These are phyloP conservation scores for Martensiomyces pterosporus DNA, from an alignment of 192 early-diverging fungal genomes.

Conservation along the genomic window DNA sequence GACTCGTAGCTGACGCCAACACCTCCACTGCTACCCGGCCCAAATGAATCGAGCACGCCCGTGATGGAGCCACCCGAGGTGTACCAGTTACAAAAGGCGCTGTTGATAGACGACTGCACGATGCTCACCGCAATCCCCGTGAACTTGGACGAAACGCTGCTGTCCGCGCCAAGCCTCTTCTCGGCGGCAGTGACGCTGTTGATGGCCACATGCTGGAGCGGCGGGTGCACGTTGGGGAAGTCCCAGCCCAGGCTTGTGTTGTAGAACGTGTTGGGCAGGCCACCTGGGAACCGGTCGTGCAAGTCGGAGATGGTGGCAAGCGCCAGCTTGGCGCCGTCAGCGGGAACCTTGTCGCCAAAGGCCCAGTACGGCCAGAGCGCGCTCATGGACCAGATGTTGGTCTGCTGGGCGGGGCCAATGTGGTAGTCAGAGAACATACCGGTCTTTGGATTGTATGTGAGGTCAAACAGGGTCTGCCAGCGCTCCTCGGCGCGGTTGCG, in stretches of 20 bases:
- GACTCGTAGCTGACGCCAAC: conserved; percentile 24
- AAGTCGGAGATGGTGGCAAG: conserved; percentile 41
- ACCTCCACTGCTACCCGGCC: not conserved
- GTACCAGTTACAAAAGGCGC: conserved; percentile 68
- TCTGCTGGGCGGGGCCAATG: conserved; percentile 28
- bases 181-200: conserved; percentile 16
- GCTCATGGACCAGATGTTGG: conserved; percentile 52
- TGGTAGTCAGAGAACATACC: conserved; percentile 59
- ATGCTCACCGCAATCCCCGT: conserved; percentile 15
- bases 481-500: conserved; percentile 39
- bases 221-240: conserved; percentile 63
- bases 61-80: conserved; percentile 58
- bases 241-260: conserved; percentile 65
- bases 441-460: conserved; percentile 53
- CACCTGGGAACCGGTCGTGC: conserved; percentile 53
- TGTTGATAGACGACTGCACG: conserved; percentile 53
- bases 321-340: conserved; percentile 25
- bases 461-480: conserved; percentile 46
- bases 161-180: not conserved
- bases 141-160: not conserved
- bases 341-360: conserved; percentile 20
- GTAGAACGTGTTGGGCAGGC: conserved; percentile 58
- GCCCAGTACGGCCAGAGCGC: conserved; percentile 64
- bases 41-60: conserved; percentile 37
- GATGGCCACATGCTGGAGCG: conserved; percentile 56